A percentile compares a stretch with the other conserved stretches of the same genome.
Conservation (phyloP, 2,329 filamentous ascomycete species). For the Exophiala mesophila region DNA sequence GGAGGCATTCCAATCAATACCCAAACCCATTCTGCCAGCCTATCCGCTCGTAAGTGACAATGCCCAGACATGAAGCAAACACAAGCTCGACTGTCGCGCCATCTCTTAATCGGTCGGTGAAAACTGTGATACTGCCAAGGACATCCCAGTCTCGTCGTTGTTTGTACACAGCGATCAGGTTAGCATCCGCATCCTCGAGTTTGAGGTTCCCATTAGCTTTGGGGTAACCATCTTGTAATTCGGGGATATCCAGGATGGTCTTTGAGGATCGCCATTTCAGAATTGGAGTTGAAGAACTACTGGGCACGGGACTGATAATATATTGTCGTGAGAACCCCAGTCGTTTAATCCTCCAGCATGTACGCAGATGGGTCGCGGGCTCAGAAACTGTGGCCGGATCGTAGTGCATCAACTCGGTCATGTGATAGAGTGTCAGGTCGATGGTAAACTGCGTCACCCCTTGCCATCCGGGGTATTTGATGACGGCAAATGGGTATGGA, state of each 20-base stretch:
- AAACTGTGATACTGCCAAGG: conserved; percentile 12
- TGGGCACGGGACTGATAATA: not conserved
- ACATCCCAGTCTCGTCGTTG: conserved; percentile 14
- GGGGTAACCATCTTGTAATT: conserved; percentile 12
- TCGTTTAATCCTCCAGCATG: conserved; percentile 6
- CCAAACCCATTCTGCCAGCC: conserved; percentile 15
- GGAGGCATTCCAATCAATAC: conserved; percentile 3
- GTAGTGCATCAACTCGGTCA: conserved; percentile 15
- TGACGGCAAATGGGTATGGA: conserved; percentile 12
- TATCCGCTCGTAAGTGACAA: conserved; percentile 16
- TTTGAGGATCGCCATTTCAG: conserved; percentile 10
- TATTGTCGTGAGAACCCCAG: conserved; percentile 10
- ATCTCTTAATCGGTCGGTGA: conserved; percentile 1
- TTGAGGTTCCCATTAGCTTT: conserved; percentile 13
- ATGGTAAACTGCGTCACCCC: conserved; percentile 9
- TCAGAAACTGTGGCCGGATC: not conserved
- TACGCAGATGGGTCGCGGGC: conserved; percentile 1
- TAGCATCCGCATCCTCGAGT: conserved; percentile 7
- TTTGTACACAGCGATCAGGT: conserved; percentile 15
- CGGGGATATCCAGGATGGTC: conserved; percentile 6
- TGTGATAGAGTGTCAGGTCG: conserved; percentile 15
- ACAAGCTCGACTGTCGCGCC: conserved; percentile 8
- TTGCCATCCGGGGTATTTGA: conserved; percentile 17
- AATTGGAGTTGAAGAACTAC: not conserved
- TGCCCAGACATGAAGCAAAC: conserved; percentile 12